These are phyloP conservation scores for Brassica rapa DNA, from an alignment of 345 rosid genomes.

Conservation along the genomic window DNA sequence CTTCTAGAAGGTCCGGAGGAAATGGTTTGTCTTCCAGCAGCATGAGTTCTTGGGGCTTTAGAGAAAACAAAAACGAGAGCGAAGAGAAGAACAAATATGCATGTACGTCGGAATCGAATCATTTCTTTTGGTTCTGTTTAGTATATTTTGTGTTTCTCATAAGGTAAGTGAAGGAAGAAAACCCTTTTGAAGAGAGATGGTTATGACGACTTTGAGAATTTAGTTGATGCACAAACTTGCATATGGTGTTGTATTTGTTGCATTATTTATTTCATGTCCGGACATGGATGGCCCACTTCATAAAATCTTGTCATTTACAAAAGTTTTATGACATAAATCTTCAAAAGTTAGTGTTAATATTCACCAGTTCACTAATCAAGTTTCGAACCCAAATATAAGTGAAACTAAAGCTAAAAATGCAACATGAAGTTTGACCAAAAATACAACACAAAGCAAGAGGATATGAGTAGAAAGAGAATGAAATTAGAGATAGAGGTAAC, in stretches of 20 bases:
- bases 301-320: constrained; percentile 8
- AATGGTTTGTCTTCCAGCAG: constrained; percentile 15
- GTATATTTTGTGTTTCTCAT: neutral
- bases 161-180: neutral
- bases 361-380: neutral
- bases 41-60: constrained; percentile 20
- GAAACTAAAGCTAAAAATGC: neutral
- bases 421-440: neutral
- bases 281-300: constrained; percentile 38
- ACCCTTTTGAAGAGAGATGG: constrained; percentile 17
- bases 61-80: neutral
- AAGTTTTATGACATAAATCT: neutral
- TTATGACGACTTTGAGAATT: constrained; percentile 12
- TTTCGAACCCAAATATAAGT: neutral
- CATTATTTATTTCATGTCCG: constrained; percentile 11
- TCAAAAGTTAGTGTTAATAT: neutral
- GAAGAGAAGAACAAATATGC: constrained; percentile 17
- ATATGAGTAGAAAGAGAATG: neutral
- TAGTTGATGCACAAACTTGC: constrained; percentile 19
- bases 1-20: constrained; percentile 27
- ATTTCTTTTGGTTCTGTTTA: neutral
- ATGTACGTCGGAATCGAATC: constrained; percentile 13
- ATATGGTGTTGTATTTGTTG: constrained; percentile 22
- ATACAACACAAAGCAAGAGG: neutral
- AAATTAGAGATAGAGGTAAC: neutral